Evolutionary conservation across 345 rosid genomes (phyloP), one percentile per base, ranked within the genome.

Genomic region (Ricinus communis): DNA sequence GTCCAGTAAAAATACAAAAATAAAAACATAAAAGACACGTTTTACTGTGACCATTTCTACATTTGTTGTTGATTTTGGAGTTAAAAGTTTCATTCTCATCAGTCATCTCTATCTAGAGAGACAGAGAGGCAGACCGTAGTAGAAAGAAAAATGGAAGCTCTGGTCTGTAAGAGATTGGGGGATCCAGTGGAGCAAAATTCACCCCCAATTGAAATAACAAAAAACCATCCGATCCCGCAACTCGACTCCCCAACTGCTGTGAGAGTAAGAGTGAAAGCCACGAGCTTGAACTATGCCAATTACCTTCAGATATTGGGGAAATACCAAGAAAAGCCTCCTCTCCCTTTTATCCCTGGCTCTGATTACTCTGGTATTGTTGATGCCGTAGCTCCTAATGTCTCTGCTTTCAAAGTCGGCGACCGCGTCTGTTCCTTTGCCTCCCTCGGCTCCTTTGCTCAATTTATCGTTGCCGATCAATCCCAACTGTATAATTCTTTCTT

Each of bases 261-360:
- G 63, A 85, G 97, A 59, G 88, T 95, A 49, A 85, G 84, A 31
- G 93, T 95, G 41, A 87, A 73, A 63, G 99, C 99, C 12, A 90
- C 98, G 56, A 95, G 99, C 94, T 80, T 95, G 87, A 95, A 92
- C 84, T 92, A 76, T 78, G 97, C 96, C 49, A 92, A 95, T 77
- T 95, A 90, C 84, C 87, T 95, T 71, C 98, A 95, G 83, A 83
- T 95, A 18, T 74, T 85, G 58, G 98, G 99, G 30, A 89, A 90
- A 60, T 92, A 90, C 79, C 98, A 92, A 70, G 96, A 95, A 83
- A 92, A 89, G 78, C 86, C 84, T 46, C 80, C 88, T 0, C 81
- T 95, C 11, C 98, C 99, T 53, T 95, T 92, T 85, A 80, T 92
- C 38, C 98, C 97, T 1, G 97, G 99, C 43, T 92, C 96, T 61